Evolutionary conservation across 345 rosid species (phyloP).

Genomic region (Eucalyptus victrix): DNA sequence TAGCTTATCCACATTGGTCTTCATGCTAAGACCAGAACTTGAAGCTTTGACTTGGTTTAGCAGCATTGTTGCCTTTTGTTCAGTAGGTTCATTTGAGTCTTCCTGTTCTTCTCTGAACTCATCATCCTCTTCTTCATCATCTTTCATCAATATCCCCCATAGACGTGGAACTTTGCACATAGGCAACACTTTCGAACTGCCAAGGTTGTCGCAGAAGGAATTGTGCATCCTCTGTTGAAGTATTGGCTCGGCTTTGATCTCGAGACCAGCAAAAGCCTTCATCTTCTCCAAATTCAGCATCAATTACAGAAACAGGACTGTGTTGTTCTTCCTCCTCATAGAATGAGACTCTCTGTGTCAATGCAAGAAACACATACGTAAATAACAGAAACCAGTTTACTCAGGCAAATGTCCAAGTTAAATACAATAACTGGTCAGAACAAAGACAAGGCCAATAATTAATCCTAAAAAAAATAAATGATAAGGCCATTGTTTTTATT

Average conservation of each 20-base stretch:
- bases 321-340: constrained; percentile 22
- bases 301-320: constrained; percentile 45
- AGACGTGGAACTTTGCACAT: neutral
- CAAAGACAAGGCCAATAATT: neutral
- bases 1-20: neutral
- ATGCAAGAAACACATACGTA: neutral
- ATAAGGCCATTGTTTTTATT: neutral
- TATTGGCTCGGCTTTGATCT: constrained; percentile 19
- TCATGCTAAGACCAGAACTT: neutral
- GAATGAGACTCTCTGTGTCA: constrained; percentile 17
- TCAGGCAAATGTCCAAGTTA: neutral
- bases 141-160: neutral
- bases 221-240: neutral
- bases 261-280: constrained; percentile 24
- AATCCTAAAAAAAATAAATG: neutral
- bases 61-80: neutral
- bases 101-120: neutral
- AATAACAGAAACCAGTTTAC: neutral
- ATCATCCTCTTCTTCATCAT: neutral
- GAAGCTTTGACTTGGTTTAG: neutral
- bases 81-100: neutral
- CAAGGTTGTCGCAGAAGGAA: neutral
- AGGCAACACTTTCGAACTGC: neutral
- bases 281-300: constrained; percentile 24
- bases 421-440: neutral